phyloP scores from a whole-genome alignment of 305 asterid genomes.

The Solanum hybrid region DNA sequence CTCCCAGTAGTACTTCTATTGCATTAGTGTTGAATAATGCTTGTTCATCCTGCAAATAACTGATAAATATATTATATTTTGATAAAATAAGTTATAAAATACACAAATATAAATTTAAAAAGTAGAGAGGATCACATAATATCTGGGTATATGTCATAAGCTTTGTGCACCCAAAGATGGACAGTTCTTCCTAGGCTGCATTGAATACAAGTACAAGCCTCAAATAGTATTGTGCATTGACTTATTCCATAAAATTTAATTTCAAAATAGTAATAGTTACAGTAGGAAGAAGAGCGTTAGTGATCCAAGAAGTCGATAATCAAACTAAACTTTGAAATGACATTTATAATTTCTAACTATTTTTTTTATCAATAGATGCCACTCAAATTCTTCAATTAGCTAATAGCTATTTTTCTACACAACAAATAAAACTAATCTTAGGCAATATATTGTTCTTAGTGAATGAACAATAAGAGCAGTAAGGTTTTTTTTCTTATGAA shows the following conservation, averaged over 20 bases:
- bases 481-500: too few species aligned
- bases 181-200: slow-evolving; percentile 88
- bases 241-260: not conserved
- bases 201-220: slow-evolving; percentile 18
- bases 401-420: not conserved
- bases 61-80: not conserved
- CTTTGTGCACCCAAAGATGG: slow-evolving; percentile 82
- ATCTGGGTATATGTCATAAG: slow-evolving; percentile 53
- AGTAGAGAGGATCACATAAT: not conserved
- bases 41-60: not conserved
- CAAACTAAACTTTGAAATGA: not conserved
- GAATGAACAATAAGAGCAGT: not conserved
- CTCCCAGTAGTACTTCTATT: not conserved
- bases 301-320: not conserved
- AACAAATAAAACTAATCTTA: not conserved
- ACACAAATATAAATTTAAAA: not conserved
- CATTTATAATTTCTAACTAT: not conserved
- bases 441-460: not conserved
- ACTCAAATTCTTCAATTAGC: not conserved
- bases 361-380: not conserved
- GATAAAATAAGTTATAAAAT: not conserved
- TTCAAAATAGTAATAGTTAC: not conserved
- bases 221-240: not conserved
- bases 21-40: not conserved
- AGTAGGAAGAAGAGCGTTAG: not conserved